Conservation (phyloP, 2,329 filamentous ascomycete species). For the Corniculantispora saksenae region DNA sequence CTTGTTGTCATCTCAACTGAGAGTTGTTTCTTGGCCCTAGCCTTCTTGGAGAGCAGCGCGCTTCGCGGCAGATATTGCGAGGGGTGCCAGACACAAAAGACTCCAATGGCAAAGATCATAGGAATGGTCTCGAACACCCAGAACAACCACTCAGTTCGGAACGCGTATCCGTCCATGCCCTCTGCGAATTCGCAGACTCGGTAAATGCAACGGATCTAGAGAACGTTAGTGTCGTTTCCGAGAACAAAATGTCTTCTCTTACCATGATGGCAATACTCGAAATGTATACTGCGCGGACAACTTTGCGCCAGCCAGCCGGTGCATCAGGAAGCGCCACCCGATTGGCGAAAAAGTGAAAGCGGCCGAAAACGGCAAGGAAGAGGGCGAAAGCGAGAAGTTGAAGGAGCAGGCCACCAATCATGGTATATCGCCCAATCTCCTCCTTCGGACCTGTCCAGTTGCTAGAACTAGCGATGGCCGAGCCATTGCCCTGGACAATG, state of each 20-base stretch:
- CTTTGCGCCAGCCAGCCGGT: slow-evolving; percentile 37
- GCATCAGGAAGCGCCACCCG: slow-evolving; percentile 27
- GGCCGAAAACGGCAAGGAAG: slow-evolving; percentile 42
- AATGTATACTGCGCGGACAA: slow-evolving; percentile 44
- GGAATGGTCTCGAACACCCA: slow-evolving; percentile 53
- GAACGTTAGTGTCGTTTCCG: not conserved
- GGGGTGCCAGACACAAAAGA: slow-evolving; percentile 53
- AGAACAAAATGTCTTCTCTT: not conserved
- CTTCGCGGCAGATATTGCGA: slow-evolving; percentile 36
- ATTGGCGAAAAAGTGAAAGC: slow-evolving; percentile 38
- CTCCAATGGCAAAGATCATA: slow-evolving; percentile 47
- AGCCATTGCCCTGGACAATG: slow-evolving; percentile 46
- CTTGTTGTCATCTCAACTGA: slow-evolving; percentile 2
- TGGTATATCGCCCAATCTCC: slow-evolving; percentile 39
- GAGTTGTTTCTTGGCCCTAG: not conserved
- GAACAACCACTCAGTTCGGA: slow-evolving; percentile 53
- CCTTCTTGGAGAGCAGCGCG: slow-evolving; percentile 5
- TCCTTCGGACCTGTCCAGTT: slow-evolving; percentile 44
- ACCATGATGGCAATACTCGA: slow-evolving; percentile 49
- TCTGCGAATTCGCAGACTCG: slow-evolving; percentile 55
- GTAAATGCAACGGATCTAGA: slow-evolving; percentile 51
- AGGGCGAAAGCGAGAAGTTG: slow-evolving; percentile 43
- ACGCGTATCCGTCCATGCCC: slow-evolving; percentile 51
- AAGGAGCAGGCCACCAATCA: slow-evolving; percentile 44
- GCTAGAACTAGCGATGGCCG: slow-evolving; percentile 42